Conservation (phyloP, 106 monocot genomes). For the Dactylorhiza incarnata region DNA sequence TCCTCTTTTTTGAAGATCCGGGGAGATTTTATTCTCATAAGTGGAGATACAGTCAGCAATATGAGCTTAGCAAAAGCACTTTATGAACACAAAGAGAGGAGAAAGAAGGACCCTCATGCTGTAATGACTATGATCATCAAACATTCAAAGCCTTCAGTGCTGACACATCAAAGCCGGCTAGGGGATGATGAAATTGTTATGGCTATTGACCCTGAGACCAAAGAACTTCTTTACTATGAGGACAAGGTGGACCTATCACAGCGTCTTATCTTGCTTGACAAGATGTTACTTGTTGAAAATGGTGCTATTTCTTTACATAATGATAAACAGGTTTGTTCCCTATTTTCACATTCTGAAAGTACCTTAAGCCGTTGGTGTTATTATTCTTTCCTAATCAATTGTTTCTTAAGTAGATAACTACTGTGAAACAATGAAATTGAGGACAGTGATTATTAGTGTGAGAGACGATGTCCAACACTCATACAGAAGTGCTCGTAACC, state of each 20-base stretch:
- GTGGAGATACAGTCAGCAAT: constrained; percentile 94
- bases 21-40: constrained; percentile 97
- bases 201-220: constrained; percentile 89
- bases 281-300: constrained; percentile 44
- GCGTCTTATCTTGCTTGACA: constrained; percentile 55
- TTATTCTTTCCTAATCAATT: not conserved
- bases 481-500: not conserved
- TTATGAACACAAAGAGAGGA: constrained; percentile 86
- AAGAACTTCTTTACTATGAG: constrained; percentile 84
- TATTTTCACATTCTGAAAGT: not conserved
- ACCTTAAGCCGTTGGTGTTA: not conserved
- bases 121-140: constrained; percentile 97
- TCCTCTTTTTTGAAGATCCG: constrained; percentile 50
- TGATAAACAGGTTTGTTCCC: constrained; percentile 63
- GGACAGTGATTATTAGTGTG: not conserved
- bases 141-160: constrained; percentile 53
- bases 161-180: constrained; percentile 77
- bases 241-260: constrained; percentile 58
- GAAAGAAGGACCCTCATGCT: constrained; percentile 88
- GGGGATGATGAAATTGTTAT: constrained; percentile 85
- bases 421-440: not conserved
- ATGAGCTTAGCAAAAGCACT: constrained; percentile 75
- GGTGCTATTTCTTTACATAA: constrained; percentile 59
- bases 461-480: not conserved
- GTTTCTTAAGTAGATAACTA: not conserved